These are phyloP conservation scores for Xerocomus brunneocitrinus DNA, from an alignment of 768 basidiomycete genomes.

Conservation along the genomic window DNA sequence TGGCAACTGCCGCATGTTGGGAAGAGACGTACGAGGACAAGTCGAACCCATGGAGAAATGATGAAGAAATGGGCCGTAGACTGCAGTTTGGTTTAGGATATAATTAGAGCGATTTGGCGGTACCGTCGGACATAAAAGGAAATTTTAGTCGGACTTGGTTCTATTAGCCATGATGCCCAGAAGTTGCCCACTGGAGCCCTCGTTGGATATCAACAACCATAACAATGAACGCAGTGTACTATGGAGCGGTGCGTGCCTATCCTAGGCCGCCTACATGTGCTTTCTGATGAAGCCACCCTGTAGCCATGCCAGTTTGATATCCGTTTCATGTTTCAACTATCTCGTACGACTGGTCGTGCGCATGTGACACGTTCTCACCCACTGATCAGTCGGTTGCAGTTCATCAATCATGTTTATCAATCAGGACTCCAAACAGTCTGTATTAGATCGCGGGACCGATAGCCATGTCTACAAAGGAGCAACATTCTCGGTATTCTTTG, in stretches of 20 bases:
- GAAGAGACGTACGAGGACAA: conserved; percentile 7
- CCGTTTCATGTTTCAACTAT: not conserved
- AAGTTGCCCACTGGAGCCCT: too few species aligned
- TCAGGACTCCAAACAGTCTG: conserved; percentile 27
- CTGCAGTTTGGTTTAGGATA: too few species aligned
- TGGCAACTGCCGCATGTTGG: not conserved
- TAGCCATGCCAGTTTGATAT: not conserved
- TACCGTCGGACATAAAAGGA: too few species aligned
- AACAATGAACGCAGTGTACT: not conserved
- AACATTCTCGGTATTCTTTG: conserved; percentile 40
- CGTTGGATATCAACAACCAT: too few species aligned
- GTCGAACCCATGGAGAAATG: conserved; percentile 3
- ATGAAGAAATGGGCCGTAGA: too few species aligned
- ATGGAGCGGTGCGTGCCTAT: not conserved
- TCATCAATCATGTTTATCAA: not conserved
- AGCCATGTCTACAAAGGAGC: conserved; percentile 55
- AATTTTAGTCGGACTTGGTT: too few species aligned
- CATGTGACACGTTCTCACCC: not conserved
- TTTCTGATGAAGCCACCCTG: not conserved
- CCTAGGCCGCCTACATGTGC: not conserved
- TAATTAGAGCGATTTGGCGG: too few species aligned
- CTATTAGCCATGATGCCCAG: too few species aligned
- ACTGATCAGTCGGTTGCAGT: too few species aligned
- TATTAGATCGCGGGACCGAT: conserved; percentile 49
- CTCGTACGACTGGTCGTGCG: not conserved